phyloP scores from a whole-genome alignment of 1,284 basidiomycete genomes.

The Cryptococcus maquisensis region DNA sequence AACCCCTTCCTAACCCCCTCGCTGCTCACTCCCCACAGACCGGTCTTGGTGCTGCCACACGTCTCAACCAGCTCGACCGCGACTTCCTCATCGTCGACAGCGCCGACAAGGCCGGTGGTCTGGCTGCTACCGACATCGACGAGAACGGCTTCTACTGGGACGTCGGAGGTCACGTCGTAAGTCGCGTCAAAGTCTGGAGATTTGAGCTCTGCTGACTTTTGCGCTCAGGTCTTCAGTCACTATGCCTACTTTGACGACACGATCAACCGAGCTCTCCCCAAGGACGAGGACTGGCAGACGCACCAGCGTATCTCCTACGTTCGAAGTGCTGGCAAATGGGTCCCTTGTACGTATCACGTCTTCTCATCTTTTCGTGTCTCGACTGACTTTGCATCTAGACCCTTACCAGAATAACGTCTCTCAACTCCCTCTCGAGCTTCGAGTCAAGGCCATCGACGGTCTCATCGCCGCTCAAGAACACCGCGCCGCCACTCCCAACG shows the following conservation, averaged over 20 bases:
- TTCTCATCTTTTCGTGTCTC: neutral
- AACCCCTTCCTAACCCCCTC: neutral
- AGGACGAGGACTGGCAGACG: conserved; percentile 52
- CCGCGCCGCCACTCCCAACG: conserved; percentile 22
- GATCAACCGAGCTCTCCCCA: conserved; percentile 52
- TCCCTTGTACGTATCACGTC: conserved; percentile 46
- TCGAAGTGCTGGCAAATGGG: conserved; percentile 52
- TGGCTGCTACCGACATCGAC: conserved; percentile 54
- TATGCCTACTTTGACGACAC: conserved; percentile 55
- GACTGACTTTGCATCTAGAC: conserved; percentile 13
- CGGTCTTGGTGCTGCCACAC: conserved; percentile 55
- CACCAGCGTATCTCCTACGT: conserved; percentile 56
- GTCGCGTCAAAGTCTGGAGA: neutral
- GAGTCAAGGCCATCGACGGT: conserved; percentile 53
- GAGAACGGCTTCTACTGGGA: conserved; percentile 56
- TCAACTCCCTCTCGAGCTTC: conserved; percentile 52
- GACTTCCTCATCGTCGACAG: conserved; percentile 51
- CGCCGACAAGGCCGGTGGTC: conserved; percentile 50
- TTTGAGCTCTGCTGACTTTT: neutral
- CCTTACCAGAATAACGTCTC: conserved; percentile 54
- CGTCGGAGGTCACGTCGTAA: conserved; percentile 55
- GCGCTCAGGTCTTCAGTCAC: conserved; percentile 31
- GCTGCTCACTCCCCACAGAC: conserved; percentile 28
- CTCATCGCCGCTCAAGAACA: conserved; percentile 49
- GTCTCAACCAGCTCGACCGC: conserved; percentile 51